Evolutionary conservation across 148 eudicot species (phyloP), one percentile per base, ranked within the genome.

Genomic region (Fagopyrum esculentum): DNA sequence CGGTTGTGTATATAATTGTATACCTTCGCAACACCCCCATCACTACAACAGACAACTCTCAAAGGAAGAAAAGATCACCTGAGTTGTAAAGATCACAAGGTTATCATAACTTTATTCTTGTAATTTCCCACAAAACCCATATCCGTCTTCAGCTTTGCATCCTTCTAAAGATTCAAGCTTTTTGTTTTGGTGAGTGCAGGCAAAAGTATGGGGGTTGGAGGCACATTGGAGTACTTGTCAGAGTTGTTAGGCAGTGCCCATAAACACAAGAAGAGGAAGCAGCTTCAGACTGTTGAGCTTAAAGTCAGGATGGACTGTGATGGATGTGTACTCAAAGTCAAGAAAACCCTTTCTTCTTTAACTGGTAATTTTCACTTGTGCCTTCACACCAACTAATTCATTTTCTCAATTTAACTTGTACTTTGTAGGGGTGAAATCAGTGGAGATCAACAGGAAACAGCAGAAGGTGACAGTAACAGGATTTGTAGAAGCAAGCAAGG

Each of bases 251-350:
- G 86, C 83, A 82, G 81, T 45, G 73, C 83, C 0, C 82, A 80
- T 60, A 85, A 73, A 57, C 83, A 85, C 76, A 89, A 80, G 81
- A 90, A 87, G 89, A 86, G 83, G 83, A 87, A 88, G 75, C 93
- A 84, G 61, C 78, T 84, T 9, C 96, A 89, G 57, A 89, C 95
- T 26, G 97, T 93, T 49, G 88, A 91, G 66, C 89, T 93, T 77
- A 93, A 93, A 80, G 89, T 93, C 49, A 85, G 89, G 81, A 93
- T 93, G 85, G 91, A 90, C 68, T 93, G 98, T 80, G 93, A 93
- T 85, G 98, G 98, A 3, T 93, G 98, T 82, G 91, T 87, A 77
- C 91, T 87, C 29, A 90, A 89, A 80, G 89, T 92, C 80, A 90
- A 89, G 86, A 93, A 86, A 47, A 82, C 93, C 45, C 69, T 89